A percentile compares a stretch with the other conserved stretches of the same genome.
Evolutionary conservation across 805 yeast species (phyloP).

Genomic region (Kuraishia molischiana): DNA sequence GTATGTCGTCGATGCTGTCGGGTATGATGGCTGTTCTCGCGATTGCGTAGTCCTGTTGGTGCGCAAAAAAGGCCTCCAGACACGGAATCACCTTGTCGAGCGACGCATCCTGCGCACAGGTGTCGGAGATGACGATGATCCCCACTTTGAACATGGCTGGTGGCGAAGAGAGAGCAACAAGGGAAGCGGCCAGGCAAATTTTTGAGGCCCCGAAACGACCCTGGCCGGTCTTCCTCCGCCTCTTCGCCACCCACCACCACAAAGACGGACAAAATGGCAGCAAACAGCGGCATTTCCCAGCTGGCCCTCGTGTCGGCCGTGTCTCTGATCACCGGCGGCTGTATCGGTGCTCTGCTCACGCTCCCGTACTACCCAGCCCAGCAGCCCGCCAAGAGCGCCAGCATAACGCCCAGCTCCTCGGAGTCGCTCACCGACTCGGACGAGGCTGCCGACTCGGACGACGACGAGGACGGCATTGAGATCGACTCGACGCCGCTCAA

Average conservation of each 20-base stretch:
- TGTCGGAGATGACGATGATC: conserved; percentile 30
- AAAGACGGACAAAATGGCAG: background rate
- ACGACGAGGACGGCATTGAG: conserved; percentile 44
- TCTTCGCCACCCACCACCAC: too few species aligned
- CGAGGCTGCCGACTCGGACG: conserved; percentile 29
- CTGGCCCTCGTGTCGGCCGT: conserved; percentile 12
- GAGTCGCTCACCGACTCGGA: conserved; percentile 16
- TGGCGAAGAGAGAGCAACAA: background rate
- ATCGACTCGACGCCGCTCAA: conserved; percentile 53
- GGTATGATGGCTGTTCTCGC: conserved; percentile 18
- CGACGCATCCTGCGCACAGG: conserved; percentile 20
- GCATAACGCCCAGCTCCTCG: conserved; percentile 13
- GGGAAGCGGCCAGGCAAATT: background rate
- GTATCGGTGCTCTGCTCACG: conserved; percentile 15
- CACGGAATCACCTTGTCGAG: conserved; percentile 24
- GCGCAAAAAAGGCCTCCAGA: conserved; percentile 9
- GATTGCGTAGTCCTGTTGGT: conserved; percentile 5
- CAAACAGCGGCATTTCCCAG: conserved; percentile 3
- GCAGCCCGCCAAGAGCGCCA: conserved; percentile 1
- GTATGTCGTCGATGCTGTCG: conserved; percentile 25
- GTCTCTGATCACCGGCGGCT: conserved; percentile 19
- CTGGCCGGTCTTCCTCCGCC: too few species aligned
- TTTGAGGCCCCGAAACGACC: too few species aligned
- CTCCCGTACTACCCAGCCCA: conserved; percentile 5
- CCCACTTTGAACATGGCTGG: conserved; percentile 15